Conservation (phyloP, 2,329 filamentous ascomycete species). For the Malbranchea zuffiana region DNA sequence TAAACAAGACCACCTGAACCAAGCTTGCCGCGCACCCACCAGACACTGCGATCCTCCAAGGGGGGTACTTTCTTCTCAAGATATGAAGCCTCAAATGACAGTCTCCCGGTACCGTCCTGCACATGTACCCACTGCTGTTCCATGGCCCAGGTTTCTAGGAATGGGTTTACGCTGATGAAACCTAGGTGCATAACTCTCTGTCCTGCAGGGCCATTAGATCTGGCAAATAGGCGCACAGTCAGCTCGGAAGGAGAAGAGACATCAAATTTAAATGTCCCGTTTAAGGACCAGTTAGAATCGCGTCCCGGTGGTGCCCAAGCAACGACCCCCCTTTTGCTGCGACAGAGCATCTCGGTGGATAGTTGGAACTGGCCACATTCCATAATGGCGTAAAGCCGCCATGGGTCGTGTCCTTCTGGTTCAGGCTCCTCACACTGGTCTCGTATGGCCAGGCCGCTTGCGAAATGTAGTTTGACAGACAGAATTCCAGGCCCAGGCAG, state of each 20-base stretch:
- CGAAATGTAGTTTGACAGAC: constrained; percentile 3
- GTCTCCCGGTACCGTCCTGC: neutral
- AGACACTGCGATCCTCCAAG: neutral
- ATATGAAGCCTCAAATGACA: neutral
- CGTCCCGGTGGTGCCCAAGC: too few relatives aligned
- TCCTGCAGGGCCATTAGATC: constrained; percentile 5
- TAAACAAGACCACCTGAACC: neutral
- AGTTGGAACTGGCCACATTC: constrained; percentile 7
- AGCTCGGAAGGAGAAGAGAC: constrained; percentile 6
- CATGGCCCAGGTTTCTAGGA: neutral
- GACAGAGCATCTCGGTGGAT: constrained; percentile 5
- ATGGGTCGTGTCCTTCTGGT: constrained; percentile 1
- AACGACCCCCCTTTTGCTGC: too few relatives aligned
- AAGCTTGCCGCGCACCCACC: neutral
- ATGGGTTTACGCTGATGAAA: constrained; percentile 7
- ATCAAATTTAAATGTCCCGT: constrained; percentile 6
- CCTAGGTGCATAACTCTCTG: constrained; percentile 4
- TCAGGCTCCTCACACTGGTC: constrained; percentile 5
- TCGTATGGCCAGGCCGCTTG: constrained; percentile 2
- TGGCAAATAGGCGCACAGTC: constrained; percentile 6
- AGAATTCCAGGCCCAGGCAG: constrained; percentile 9
- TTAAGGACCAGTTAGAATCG: neutral
- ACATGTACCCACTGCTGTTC: neutral
- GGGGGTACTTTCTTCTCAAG: neutral
- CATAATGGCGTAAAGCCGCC: constrained; percentile 8